Base-by-base conservation (phyloP, 495 filamentous ascomycete species). In the Podospora pseudoanserina region DNA sequence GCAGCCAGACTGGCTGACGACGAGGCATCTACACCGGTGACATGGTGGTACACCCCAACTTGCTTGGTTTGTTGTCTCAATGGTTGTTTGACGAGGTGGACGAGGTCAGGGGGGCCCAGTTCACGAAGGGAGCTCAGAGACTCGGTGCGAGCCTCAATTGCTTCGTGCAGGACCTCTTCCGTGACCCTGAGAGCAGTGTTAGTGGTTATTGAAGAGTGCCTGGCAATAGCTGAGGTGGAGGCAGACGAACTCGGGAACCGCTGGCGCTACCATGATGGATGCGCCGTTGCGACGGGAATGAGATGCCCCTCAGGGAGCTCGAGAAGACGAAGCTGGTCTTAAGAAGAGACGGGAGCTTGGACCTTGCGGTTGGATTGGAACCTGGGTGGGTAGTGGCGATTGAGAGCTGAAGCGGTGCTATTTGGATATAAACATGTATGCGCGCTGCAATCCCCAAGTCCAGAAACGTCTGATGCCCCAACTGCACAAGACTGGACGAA, bases 1-100 rank as follows among this genome's bases (percentile, higher is more conserved):
- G 95, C 95, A 57, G 95, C 95, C 65, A 99, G 82, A 77, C 93
- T 97, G 23, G 95, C 95, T 39, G 96, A 98, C 7, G 94, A 97
- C 56, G 95, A 99, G 49, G 96, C 95, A 78, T 99, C 95, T 68
- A 97, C 90, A 64, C 95, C 95, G 63, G 94, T 97, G 74, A 97
- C 95, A 90, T 98, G 94, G 79, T 99, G 95, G 78, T 99, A 99
- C 63, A 97, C 89, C 28, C 94, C 95, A 70, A 86, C 88, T 79
- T 89, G 87, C 76, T 90, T 91, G 32, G 81, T 80, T 3, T 83
- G 76, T 30, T 84, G 85, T 76, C 89, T 86, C 39, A 85, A 79
- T 56, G 91, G 89, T 69, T 96, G 92, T 78, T 97, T 97, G 70
- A 96, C 87, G 63, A 99, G 84, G 80, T 98, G 95, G 20, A 97